These are phyloP conservation scores for Talaromyces thailandensis DNA, from an alignment of 495 filamentous ascomycete genomes.

Conservation along the genomic window DNA sequence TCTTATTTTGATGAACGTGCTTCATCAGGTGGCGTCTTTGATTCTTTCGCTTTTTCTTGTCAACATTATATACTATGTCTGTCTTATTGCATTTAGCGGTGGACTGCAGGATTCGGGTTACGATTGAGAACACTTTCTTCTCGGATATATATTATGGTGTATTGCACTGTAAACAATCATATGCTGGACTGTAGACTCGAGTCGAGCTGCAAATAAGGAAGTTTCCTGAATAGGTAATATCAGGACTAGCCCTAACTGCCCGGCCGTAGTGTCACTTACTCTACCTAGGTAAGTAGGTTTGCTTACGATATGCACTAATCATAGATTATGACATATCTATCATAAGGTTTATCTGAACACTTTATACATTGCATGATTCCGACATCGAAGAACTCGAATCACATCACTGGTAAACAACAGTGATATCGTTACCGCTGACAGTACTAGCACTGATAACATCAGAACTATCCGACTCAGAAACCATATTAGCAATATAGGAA, in stretches of 20 bases:
- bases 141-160: background rate
- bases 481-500: background rate
- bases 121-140: background rate
- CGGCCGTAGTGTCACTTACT: too few species aligned
- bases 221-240: too few species aligned
- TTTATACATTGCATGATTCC: background rate
- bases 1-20: background rate
- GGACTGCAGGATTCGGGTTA: background rate
- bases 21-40: background rate
- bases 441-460: background rate
- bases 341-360: background rate
- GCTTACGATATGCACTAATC: too few species aligned
- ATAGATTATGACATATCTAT: background rate
- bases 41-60: background rate
- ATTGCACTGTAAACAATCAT: too few species aligned
- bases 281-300: too few species aligned
- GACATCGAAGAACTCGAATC: background rate
- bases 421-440: conserved; percentile 1
- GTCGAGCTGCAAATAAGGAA: too few species aligned
- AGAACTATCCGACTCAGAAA: background rate
- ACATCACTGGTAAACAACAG: background rate
- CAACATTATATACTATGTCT: background rate
- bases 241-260: too few species aligned
- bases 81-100: background rate
- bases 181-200: too few species aligned